A percentile compares a stretch with the other conserved stretches of the same genome.
phyloP scores from a whole-genome alignment of 345 rosid species.

The Arabidopsis arenosa region DNA sequence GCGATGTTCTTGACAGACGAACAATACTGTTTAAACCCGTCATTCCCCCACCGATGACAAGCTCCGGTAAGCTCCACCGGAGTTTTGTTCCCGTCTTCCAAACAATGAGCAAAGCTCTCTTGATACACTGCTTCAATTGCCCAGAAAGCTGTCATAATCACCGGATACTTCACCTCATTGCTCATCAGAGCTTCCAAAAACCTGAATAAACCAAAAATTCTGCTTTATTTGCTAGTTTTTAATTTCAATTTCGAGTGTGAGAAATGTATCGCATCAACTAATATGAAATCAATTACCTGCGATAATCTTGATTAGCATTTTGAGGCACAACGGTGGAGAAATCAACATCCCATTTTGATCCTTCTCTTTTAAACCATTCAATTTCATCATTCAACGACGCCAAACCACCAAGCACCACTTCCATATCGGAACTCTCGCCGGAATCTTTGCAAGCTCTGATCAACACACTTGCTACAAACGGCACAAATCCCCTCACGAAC shows the following conservation, averaged over 20 bases:
- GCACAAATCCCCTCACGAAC: constrained; percentile 75
- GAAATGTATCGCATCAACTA: not conserved
- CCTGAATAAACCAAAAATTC: constrained; percentile 42
- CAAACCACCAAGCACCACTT: constrained; percentile 68
- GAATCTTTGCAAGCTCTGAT: constrained; percentile 69
- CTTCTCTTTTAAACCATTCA: constrained; percentile 79
- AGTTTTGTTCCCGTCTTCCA: constrained; percentile 61
- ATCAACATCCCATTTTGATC: constrained; percentile 68
- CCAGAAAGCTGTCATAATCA: constrained; percentile 72
- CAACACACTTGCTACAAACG: constrained; percentile 73
- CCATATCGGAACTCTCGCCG: constrained; percentile 63
- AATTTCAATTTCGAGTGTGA: not conserved
- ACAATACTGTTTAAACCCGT: constrained; percentile 64
- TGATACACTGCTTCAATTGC: constrained; percentile 81
- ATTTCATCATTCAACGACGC: constrained; percentile 73
- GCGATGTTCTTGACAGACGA: constrained; percentile 55
- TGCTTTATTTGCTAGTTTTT: not conserved
- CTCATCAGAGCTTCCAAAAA: constrained; percentile 67
- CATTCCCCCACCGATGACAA: constrained; percentile 89
- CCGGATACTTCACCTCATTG: constrained; percentile 58
- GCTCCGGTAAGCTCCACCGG: constrained; percentile 59
- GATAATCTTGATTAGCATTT: constrained; percentile 60
- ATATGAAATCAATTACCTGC: constrained; percentile 50
- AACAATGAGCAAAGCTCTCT: constrained; percentile 79
- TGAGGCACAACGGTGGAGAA: constrained; percentile 60